Percentiles rank a stretch among this genome's conserved stretches.
phyloP scores from a whole-genome alignment of 116 monocot genomes.

The Zostera marina region DNA sequence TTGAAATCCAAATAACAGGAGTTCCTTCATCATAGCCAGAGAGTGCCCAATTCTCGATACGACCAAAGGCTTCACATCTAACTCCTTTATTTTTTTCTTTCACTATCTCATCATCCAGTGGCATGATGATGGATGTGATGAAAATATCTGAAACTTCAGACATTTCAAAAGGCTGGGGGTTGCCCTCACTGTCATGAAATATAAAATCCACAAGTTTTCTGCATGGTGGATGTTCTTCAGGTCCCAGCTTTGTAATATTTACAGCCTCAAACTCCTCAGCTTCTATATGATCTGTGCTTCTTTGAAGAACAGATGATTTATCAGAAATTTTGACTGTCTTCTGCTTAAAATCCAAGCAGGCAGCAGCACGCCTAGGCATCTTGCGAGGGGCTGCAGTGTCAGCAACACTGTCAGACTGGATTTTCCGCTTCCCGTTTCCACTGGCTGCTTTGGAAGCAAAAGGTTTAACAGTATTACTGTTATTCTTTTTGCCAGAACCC shows the following conservation, averaged over 20 bases:
- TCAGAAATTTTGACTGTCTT: conserved; percentile 45
- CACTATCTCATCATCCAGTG: conserved; percentile 72
- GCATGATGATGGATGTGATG: conserved; percentile 86
- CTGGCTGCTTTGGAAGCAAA: not conserved
- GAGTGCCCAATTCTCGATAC: conserved; percentile 89
- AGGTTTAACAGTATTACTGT: not conserved
- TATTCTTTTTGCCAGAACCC: too few relatives aligned
- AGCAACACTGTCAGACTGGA: not conserved
- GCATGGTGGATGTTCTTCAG: conserved; percentile 52
- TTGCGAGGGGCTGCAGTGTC: conserved; percentile 16
- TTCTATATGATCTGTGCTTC: conserved; percentile 26
- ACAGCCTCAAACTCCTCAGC: conserved; percentile 72
- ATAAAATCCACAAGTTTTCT: conserved; percentile 79
- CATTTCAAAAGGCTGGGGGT: conserved; percentile 84
- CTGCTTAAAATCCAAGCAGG: conserved; percentile 71
- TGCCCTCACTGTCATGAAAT: conserved; percentile 78
- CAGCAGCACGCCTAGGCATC: conserved; percentile 64
- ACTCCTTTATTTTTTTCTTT: conserved; percentile 71
- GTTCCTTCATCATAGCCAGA: conserved; percentile 96
- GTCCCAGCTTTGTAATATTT: conserved; percentile 48
- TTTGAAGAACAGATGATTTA: conserved; percentile 22
- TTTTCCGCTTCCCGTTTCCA: not conserved
- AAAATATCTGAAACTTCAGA: conserved; percentile 73
- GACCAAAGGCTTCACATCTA: conserved; percentile 80
- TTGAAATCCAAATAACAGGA: conserved; percentile 78